Conservation (phyloP, 495 filamentous ascomycete species). For the Hypoxylon intermedium region DNA sequence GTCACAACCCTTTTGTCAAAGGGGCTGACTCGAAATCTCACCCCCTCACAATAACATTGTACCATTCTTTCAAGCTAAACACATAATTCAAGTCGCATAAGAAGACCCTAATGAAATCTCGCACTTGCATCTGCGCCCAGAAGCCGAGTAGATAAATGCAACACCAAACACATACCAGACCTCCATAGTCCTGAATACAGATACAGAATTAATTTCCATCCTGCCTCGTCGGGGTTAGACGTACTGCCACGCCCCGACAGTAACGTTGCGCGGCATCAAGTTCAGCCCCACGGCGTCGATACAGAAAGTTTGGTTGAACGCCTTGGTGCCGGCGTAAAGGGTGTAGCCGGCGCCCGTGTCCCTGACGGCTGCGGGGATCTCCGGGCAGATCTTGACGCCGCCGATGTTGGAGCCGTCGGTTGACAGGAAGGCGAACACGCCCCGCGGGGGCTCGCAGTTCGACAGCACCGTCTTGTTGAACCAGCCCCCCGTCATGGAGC, state of each 20-base stretch:
- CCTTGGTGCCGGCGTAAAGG: conserved; percentile 25
- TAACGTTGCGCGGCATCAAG: background rate
- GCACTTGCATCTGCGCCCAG: conserved; percentile 12
- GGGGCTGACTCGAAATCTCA: no score
- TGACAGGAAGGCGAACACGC: conserved; percentile 30
- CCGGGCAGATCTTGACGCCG: conserved; percentile 32
- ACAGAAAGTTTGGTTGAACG: conserved; percentile 30
- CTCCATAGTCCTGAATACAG: background rate
- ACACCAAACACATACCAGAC: background rate
- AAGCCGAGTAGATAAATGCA: conserved; percentile 15
- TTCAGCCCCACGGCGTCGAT: conserved; percentile 28
- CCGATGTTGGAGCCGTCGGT: conserved; percentile 25
- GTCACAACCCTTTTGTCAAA: no score
- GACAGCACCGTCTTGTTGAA: conserved; percentile 39
- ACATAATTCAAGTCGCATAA: conserved; percentile 2
- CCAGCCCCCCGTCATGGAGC: conserved; percentile 55
- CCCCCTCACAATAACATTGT: background rate
- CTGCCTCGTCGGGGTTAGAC: background rate
- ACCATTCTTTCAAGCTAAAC: conserved; percentile 14
- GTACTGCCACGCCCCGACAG: conserved; percentile 36
- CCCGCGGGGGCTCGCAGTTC: conserved; percentile 17
- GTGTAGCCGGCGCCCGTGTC: conserved; percentile 14
- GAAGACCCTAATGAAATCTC: background rate
- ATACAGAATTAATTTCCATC: background rate
- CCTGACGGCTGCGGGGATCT: conserved; percentile 22